A percentile compares a stretch with the other conserved stretches of the same genome.
These are phyloP conservation scores for Saccharata proteae DNA, from an alignment of 2,329 filamentous ascomycete species.

Conservation along the genomic window DNA sequence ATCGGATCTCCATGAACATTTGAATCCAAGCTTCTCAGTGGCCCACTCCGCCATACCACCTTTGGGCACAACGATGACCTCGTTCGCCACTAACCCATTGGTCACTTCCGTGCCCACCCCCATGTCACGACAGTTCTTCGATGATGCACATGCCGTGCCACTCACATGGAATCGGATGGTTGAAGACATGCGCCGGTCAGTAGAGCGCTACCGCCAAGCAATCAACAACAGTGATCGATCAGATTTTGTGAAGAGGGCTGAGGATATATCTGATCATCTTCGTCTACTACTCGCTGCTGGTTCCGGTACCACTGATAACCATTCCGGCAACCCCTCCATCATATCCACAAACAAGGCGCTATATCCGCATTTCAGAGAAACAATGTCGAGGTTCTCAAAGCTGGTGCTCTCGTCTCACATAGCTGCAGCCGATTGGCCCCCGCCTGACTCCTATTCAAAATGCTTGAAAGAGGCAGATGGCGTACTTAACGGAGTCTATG, in stretches of 20 bases:
- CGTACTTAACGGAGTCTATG: conserved; percentile 84
- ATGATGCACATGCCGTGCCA: conserved; percentile 68
- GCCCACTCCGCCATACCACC: conserved; percentile 33
- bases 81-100: conserved; percentile 40
- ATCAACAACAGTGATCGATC: conserved; percentile 72
- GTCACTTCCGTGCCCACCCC: conserved; percentile 32
- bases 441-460: conserved; percentile 85
- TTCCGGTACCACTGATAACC: conserved; percentile 95
- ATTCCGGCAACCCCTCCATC: conserved; percentile 97
- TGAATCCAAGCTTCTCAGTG: conserved; percentile 30
- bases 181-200: conserved; percentile 81
- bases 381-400: conserved; percentile 99
- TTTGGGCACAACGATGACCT: conserved; percentile 40
- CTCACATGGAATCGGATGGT: conserved; percentile 84
- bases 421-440: conserved; percentile 89
- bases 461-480: conserved; percentile 96
- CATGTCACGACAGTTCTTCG: conserved; percentile 76
- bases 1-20: conserved; percentile 32
- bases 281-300: conserved; percentile 87
- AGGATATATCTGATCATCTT: conserved; percentile 95
- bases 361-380: conserved; percentile 94
- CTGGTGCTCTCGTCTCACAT: conserved; percentile 96
- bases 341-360: conserved; percentile 96
- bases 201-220: conserved; percentile 84
- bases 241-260: conserved; percentile 87